Conservation (phyloP, 805 yeast genomes). For the Yarrowia sp. region DNA sequence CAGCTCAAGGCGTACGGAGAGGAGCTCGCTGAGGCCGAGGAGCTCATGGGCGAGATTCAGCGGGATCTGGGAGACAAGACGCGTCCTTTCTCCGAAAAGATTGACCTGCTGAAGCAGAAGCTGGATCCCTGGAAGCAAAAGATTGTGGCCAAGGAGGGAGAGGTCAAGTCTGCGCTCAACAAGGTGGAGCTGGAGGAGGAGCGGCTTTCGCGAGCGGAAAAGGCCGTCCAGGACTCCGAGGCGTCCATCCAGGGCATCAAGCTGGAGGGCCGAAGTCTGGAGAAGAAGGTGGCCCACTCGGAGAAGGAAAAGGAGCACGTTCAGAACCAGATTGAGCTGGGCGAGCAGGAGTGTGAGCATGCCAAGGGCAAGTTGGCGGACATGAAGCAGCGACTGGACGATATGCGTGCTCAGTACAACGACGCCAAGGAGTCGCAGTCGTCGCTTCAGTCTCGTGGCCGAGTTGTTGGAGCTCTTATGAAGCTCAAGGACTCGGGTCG, state of each 20-base stretch:
- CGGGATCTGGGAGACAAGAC: constrained; percentile 71
- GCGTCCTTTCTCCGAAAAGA: constrained; percentile 58
- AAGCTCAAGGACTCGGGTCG: constrained; percentile 76
- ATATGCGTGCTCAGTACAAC: constrained; percentile 56
- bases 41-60: constrained; percentile 59
- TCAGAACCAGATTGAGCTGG: constrained; percentile 53
- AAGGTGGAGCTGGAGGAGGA: constrained; percentile 58
- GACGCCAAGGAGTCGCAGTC: constrained; percentile 63
- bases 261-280: constrained; percentile 49
- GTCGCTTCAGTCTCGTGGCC: constrained; percentile 61
- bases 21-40: constrained; percentile 52
- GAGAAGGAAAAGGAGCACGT: constrained; percentile 50
- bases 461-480: constrained; percentile 65
- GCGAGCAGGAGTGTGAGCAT: constrained; percentile 52
- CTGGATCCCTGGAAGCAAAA: constrained; percentile 81
- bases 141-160: constrained; percentile 59
- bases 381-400: constrained; percentile 52
- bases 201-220: constrained; percentile 44
- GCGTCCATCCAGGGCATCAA: constrained; percentile 46
- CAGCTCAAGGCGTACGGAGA: constrained; percentile 48
- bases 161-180: constrained; percentile 60
- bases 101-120: constrained; percentile 58
- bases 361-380: constrained; percentile 51
- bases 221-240: constrained; percentile 47
- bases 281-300: constrained; percentile 45